Evolutionary conservation across 164 flowering plant genomes (phyloP), one percentile per base, ranked within the genome.

Genomic region (Magnolia officinalis): DNA sequence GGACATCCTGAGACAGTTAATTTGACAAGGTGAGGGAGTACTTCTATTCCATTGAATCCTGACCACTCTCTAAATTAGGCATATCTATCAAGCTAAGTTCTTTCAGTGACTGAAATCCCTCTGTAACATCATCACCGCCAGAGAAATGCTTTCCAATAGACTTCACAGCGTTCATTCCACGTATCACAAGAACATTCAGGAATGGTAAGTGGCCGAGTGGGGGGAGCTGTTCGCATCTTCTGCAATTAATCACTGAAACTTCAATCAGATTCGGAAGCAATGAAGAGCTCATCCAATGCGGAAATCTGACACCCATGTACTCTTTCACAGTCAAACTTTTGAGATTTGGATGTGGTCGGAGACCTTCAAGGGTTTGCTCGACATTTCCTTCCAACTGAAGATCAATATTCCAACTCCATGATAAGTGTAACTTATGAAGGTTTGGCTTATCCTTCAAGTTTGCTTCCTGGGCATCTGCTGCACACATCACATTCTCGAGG

Each of bases 391-490:
- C 5, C n/a, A 29, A 45, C 18, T n/a, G 6, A 45, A 23, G 18
- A 50, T 50, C 72, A 70, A 4, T 16, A 24, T 49, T 18, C 5
- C 8, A 6, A 19, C 11, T 7, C 72, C 72, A 70, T n/a, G 58
- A 70, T 8, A 70, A n/a, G 5, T 24, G 14, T 50, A 70, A 45
- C 19, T 1, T 8, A 21, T 2, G 29, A 70, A 70, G 72, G 23
- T n/a, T 19, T n/a, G 0, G 58, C 58, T 70, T 70, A 6, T 50
- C 5, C 58, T 45, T 50, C 72, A 70, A 70, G 19, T 70, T 70
- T 18, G 72, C 72, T 70, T 49, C 72, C 58, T 70, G 49, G 58
- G 72, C 58, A 6, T 70, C 59, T 29, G 6, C n/a, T 70, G 14
- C 24, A 70, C 21, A 19, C 58, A 6, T 70, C 24, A 70, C 23